Conservation (phyloP, 164 flowering plant genomes). For the Pachysandra terminalis region DNA sequence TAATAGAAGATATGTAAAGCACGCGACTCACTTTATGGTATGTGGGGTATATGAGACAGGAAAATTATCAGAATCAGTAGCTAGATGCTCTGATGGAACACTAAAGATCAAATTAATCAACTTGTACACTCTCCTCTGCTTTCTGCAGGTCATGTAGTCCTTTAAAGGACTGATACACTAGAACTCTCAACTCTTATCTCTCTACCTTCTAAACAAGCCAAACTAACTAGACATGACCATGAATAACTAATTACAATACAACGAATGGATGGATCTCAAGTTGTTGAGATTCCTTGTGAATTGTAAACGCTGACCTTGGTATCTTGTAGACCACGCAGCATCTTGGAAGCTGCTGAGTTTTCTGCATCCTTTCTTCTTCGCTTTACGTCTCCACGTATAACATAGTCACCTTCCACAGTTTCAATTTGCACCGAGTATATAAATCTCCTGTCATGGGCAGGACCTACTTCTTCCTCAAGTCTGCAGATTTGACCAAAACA, state of each 20-base stretch:
- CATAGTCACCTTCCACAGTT: slow-evolving; percentile 18
- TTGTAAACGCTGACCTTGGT: background rate
- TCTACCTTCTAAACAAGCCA: no score
- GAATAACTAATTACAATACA: background rate
- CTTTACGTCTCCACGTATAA: slow-evolving; percentile 33
- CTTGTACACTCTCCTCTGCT: no score
- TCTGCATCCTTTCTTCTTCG: slow-evolving; percentile 54
- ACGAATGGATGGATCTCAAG: background rate
- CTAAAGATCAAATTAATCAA: no score
- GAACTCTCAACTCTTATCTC: no score
- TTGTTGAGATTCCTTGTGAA: background rate
- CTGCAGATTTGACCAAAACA: slow-evolving; percentile 30
- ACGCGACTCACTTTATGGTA: no score
- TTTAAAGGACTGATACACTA: no score
- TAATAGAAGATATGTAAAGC: no score
- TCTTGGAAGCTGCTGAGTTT: slow-evolving; percentile 54
- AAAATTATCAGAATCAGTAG: no score
- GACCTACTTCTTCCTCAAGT: slow-evolving; percentile 44
- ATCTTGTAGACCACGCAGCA: slow-evolving; percentile 30
- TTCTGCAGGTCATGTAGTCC: no score
- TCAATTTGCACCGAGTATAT: slow-evolving; percentile 45
- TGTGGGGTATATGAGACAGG: no score
- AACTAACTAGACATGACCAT: background rate
- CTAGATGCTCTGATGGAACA: no score
- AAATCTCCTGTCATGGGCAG: slow-evolving; percentile 42